Evolutionary conservation across 2,329 filamentous ascomycete species (phyloP), one percentile per base, ranked within the genome.

Genomic region (Fonsecaea nubica): DNA sequence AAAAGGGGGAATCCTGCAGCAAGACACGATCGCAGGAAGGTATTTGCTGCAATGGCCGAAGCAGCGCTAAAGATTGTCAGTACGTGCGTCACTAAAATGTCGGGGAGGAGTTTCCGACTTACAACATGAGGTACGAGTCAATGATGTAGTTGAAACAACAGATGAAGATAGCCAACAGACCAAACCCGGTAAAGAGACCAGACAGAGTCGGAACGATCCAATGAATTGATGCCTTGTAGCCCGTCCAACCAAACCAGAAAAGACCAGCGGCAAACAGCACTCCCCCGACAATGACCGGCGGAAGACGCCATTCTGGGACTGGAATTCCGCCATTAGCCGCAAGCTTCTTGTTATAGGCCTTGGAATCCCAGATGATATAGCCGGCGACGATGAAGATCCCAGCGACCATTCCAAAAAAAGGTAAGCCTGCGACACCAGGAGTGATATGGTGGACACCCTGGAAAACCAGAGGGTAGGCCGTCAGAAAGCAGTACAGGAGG

Each of bases 361-460:
- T 86, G 76, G 92, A 86, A 73, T 85, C 84, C 45, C 86, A 73
- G 59, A 91, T 80, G 68, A 94, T 88, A 55, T 84, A 83, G 8
- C 82, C 66, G 57, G 90, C 91, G 0, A 90, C 90, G 62, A 92
- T 78, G 15, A 94, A 68, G 75, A 92, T 86, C 55, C 92, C 92
- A 8, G 83, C 73, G 59, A 95, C 86, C 89, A 97, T 92, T 62
- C 92, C 93, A 73, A 97, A 92, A 77, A 93, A 93, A 7, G 92
- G 88, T 4, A 97, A 83, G 1, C 92, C 93, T 3, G 88, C 85
- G 18, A 91, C 78, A 64, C 93, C 93, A 1, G 84, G 74, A 38
- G 80, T 86, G 81, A 94, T 90, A 71, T 86, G 84, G 77, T 96
- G 90, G 4, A 93, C 83, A 33, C 73, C 72, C 56, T 77, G 73